Percentiles rank a stretch among this genome's conserved stretches.
Evolutionary conservation across 169 alveolate genomes (phyloP).

Genomic region (Plasmodium ovale): DNA sequence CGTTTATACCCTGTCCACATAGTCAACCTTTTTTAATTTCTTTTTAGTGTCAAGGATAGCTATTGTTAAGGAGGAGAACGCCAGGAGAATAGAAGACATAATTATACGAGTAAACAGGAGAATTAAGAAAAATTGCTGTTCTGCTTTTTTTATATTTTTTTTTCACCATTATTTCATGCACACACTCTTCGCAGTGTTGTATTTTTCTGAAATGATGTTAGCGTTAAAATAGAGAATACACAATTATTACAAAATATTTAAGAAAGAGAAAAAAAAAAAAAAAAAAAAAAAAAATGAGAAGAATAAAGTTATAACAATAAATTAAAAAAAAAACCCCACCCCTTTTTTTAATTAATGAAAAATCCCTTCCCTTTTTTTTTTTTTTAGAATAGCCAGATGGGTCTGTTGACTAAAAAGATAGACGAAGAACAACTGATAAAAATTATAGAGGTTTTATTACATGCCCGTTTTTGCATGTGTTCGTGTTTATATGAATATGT

Average conservation of each 20-base stretch:
- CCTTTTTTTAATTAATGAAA: neutral
- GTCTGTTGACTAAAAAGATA: conserved; percentile 33
- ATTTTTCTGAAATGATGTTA: too few species aligned
- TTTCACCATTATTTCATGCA: neutral
- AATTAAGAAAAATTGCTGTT: too few species aligned
- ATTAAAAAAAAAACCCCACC: neutral
- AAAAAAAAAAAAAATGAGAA: too few species aligned
- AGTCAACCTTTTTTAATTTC: too few species aligned
- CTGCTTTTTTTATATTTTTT: neutral
- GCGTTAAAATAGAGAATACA: too few species aligned
- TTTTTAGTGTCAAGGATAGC: conserved; percentile 70
- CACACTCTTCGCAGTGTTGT: neutral
- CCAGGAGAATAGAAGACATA: conserved; percentile 65
- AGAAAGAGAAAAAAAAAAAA: too few species aligned
- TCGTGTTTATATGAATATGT: neutral
- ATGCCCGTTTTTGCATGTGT: neutral
- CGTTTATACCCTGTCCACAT: too few species aligned
- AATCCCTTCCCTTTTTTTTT: neutral
- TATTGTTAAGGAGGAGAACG: conserved; percentile 69
- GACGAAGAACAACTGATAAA: conserved; percentile 72
- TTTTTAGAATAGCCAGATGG: conserved; percentile 75
- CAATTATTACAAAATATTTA: too few species aligned
- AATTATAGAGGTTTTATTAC: conserved; percentile 68
- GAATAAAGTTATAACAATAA: neutral
- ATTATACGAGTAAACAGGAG: conserved; percentile 43